Percentiles rank a stretch among this genome's conserved stretches.
phyloP scores from a whole-genome alignment of 768 basidiomycete species.

The Cyclocybe cylindracea region DNA sequence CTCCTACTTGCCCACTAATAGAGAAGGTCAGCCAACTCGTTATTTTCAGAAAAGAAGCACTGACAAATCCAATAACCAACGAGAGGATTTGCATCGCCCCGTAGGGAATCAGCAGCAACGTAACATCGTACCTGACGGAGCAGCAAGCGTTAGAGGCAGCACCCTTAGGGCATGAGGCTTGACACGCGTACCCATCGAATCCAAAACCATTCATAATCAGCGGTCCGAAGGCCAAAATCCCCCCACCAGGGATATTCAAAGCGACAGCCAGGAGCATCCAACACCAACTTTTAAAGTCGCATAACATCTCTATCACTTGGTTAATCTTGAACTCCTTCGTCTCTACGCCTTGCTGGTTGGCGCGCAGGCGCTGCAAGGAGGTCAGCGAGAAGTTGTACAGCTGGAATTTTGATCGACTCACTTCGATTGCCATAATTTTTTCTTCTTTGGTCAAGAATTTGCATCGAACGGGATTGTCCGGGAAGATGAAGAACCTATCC shows the following conservation, averaged over 20 bases:
- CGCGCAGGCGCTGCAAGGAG: conserved; percentile 25
- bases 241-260: conserved; percentile 23
- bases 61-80: conserved; percentile 28
- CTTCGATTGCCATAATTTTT: conserved; percentile 33
- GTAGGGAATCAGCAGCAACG: conserved; percentile 31
- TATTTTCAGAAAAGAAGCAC: conserved; percentile 1
- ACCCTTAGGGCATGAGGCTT: neutral
- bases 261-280: conserved; percentile 29
- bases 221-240: conserved; percentile 28
- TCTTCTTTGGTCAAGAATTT: conserved; percentile 30
- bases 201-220: conserved; percentile 33
- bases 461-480: conserved; percentile 31
- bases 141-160: neutral
- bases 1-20: conserved; percentile 25
- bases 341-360: conserved; percentile 36
- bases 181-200: conserved; percentile 24
- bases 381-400: neutral
- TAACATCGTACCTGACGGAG: conserved; percentile 25
- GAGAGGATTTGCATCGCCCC: conserved; percentile 27
- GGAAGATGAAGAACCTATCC: conserved; percentile 31
- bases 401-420: neutral
- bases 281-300: conserved; percentile 35
- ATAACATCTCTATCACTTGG: conserved; percentile 31
- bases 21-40: neutral
- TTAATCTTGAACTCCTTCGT: conserved; percentile 31